These are phyloP conservation scores for Lodderomyces margitis DNA, from an alignment of 1,139 yeast species.

Conservation along the genomic window DNA sequence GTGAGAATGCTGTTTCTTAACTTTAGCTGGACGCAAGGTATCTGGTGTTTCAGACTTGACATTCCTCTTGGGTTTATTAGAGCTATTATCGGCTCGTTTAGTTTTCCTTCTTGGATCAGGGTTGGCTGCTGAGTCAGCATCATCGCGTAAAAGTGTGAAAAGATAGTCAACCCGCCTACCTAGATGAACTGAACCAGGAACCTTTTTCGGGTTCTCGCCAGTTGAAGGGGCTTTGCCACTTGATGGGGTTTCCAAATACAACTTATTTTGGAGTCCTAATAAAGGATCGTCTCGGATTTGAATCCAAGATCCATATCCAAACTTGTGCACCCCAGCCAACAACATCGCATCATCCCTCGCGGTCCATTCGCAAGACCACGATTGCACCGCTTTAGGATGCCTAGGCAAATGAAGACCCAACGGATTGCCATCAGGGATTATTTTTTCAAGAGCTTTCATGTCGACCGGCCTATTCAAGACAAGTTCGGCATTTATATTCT, in stretches of 20 bases:
- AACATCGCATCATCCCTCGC: conserved; percentile 82
- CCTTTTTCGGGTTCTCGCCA: conserved; percentile 44
- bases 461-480: conserved; percentile 81
- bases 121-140: conserved; percentile 2
- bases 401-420: conserved; percentile 55
- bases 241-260: conserved; percentile 53
- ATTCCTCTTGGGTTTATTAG: conserved; percentile 9
- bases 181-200: conserved; percentile 91
- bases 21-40: conserved; percentile 7
- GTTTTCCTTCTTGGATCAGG: conserved; percentile 5
- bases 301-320: conserved; percentile 95
- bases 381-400: conserved; percentile 76
- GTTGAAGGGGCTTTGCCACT: conserved; percentile 12
- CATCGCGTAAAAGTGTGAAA: conserved; percentile 52
- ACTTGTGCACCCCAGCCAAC: conserved; percentile 81
- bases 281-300: conserved; percentile 95
- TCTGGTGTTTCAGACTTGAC: conserved; percentile 22
- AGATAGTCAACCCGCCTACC: conserved; percentile 93
- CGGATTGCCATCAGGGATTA: conserved; percentile 60
- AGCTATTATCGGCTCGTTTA: conserved; percentile 1
- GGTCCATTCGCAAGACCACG: conserved; percentile 91
- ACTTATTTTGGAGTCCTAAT: conserved; percentile 79
- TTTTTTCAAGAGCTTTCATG: conserved; percentile 59
- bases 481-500: conserved; percentile 87
- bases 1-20: conserved; percentile 14